Conservation (phyloP, 2,329 filamentous ascomycete genomes). For the Cyphellophora attinorum region DNA sequence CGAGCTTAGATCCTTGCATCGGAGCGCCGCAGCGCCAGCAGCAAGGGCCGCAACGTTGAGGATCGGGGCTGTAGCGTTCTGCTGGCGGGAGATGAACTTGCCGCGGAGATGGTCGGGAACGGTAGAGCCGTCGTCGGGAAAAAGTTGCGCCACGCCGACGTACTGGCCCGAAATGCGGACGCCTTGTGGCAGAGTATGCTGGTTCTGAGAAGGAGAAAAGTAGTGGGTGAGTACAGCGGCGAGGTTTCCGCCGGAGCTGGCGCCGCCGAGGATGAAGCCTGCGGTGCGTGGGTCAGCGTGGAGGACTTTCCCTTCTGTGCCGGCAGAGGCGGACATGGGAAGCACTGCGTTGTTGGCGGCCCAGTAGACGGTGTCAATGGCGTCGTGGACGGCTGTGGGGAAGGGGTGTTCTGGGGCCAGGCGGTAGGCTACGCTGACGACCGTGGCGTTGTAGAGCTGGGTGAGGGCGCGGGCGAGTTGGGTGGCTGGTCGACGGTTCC, state of each 20-base stretch:
- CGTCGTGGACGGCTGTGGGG: conserved; percentile 18
- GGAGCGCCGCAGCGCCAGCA: too few species aligned
- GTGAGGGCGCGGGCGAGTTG: too few species aligned
- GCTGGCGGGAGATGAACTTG: conserved; percentile 2
- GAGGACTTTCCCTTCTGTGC: too few species aligned
- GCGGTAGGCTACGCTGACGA: conserved; percentile 20
- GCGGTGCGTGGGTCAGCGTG: conserved; percentile 31
- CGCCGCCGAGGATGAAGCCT: conserved; percentile 39
- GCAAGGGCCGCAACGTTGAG: conserved; percentile 2
- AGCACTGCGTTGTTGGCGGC: conserved; percentile 21
- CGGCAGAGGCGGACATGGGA: too few species aligned
- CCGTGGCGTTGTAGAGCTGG: conserved; percentile 5
- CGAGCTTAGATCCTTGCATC: too few species aligned
- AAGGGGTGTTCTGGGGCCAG: conserved; percentile 20
- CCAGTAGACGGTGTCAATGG: conserved; percentile 19
- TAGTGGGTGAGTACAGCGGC: conserved; percentile 29
- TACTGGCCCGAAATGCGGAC: conserved; percentile 8
- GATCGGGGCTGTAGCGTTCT: conserved; percentile 5
- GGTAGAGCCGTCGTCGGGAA: too few species aligned
- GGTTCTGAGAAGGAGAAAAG: too few species aligned
- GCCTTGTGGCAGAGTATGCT: too few species aligned
- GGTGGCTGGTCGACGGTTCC: too few species aligned
- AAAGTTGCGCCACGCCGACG: conserved; percentile 1
- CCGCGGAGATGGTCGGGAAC: conserved; percentile 5
- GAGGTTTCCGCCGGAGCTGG: conserved; percentile 35